Evolutionary conservation across 257 asterid species (phyloP), one percentile per base, ranked within the genome.

Genomic region (Lycium ferocissimum): DNA sequence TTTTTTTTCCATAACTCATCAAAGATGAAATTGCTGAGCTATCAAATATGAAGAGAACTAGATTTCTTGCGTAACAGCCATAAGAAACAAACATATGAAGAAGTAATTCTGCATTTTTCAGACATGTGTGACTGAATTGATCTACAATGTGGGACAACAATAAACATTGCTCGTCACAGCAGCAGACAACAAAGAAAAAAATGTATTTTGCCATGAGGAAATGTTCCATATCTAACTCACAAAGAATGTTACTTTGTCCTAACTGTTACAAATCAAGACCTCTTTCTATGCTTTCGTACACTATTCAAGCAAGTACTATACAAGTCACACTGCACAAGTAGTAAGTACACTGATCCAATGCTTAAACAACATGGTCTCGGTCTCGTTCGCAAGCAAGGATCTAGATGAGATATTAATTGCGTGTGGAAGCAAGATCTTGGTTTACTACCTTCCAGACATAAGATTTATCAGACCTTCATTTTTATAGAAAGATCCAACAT

Each of bases 401-500:
- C 65, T 59, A 10, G 6, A 59, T 7, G 7, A 0, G 5, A 20
- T 18, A 59, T 59, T 17, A 59, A 59, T 20, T 17, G 33, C 7
- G 12, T 1, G 8, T 59, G 33, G 65, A 59, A 18, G 65, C 65
- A 59, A 5, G 3, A 59, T 59, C 65, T n/a, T 7, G 9, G 6
- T 18, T 56, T 81, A 70, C 88, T 90, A 94, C 90, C 98, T 92
- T 65, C 96, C 98, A 1, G 97, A 92, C 95, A 93, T 91, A 1
- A 94, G 90, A 26, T 26, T 26, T 26, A 26, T 26, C 33, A 26
- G 1, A 66, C 93, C 94, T 72, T 90, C 97, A 85, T 88, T 93
- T 40, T 94, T 95, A n/a, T 94, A 95, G 91, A 95, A 93, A 45
- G 94, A 78, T 57, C 95, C 97, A 7, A 92, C 92, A 61, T 94